A percentile compares a stretch with the other conserved stretches of the same genome.
phyloP scores from a whole-genome alignment of 1,284 basidiomycete species.

The Cerioporus squamosus region DNA sequence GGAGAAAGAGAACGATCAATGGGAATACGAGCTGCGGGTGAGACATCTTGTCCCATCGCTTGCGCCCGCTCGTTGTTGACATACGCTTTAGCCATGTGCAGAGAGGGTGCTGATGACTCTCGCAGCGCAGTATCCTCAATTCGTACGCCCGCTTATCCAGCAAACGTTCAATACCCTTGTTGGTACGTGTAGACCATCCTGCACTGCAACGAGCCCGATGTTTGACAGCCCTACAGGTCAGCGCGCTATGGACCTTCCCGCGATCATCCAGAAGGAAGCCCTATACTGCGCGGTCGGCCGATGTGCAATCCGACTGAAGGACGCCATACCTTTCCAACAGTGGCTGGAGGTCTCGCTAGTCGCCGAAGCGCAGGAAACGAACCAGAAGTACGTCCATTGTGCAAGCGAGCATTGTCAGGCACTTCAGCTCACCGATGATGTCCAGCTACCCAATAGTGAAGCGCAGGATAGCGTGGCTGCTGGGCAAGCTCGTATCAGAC shows the following conservation, averaged over 20 bases:
- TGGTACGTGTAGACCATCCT: slow-evolving; percentile 43
- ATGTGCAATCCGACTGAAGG: slow-evolving; percentile 71
- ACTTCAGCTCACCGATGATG: not conserved
- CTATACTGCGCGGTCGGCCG: slow-evolving; percentile 89
- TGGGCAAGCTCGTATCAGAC: slow-evolving; percentile 84
- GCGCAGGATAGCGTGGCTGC: slow-evolving; percentile 87
- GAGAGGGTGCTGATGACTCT: slow-evolving; percentile 87
- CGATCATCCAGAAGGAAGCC: slow-evolving; percentile 82
- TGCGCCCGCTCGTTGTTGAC: not conserved
- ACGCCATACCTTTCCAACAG: slow-evolving; percentile 64
- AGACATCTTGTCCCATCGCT: slow-evolving; percentile 31
- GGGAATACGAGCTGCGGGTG: slow-evolving; percentile 89
- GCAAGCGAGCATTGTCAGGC: no score
- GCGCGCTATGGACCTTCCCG: slow-evolving; percentile 58
- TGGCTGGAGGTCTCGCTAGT: slow-evolving; percentile 67
- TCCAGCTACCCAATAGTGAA: slow-evolving; percentile 85
- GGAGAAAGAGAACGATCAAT: slow-evolving; percentile 85
- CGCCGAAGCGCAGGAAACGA: slow-evolving; percentile 58
- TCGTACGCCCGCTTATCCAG: slow-evolving; percentile 75
- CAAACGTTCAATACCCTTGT: slow-evolving; percentile 58
- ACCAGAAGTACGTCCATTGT: slow-evolving; percentile 49
- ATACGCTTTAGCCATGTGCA: slow-evolving; percentile 72
- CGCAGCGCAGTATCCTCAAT: slow-evolving; percentile 73
- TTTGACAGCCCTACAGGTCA: slow-evolving; percentile 43
- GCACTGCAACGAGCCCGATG: not conserved